phyloP scores from a whole-genome alignment of 768 basidiomycete genomes.

The Glaciozyma antarctica region DNA sequence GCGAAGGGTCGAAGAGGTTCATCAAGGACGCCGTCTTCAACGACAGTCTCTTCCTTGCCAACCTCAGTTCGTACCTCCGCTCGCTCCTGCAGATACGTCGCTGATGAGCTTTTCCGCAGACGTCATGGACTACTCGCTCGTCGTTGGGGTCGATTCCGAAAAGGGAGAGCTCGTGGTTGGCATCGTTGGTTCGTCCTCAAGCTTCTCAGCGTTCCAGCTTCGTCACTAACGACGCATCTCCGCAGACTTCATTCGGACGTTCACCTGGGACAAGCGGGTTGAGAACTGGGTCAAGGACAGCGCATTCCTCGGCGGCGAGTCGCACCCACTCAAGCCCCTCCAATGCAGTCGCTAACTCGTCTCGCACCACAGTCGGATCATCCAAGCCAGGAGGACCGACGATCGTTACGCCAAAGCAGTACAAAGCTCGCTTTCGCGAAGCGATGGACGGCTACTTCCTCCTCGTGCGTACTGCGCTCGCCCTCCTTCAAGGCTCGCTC shows the following conservation, averaged over 20 bases:
- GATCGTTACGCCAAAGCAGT: slow-evolving; percentile 91
- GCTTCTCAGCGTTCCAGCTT: slow-evolving; percentile 17
- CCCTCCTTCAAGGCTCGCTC: background rate
- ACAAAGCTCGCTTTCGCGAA: slow-evolving; percentile 46
- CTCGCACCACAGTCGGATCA: background rate
- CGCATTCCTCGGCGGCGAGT: slow-evolving; percentile 67
- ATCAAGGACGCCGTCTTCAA: slow-evolving; percentile 82
- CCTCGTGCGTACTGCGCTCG: slow-evolving; percentile 10
- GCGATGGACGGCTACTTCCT: slow-evolving; percentile 34
- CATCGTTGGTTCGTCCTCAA: slow-evolving; percentile 69
- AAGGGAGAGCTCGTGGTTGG: slow-evolving; percentile 89
- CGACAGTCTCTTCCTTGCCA: slow-evolving; percentile 88
- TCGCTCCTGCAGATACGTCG: background rate
- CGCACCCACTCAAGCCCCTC: slow-evolving; percentile 39
- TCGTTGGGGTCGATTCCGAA: slow-evolving; percentile 84
- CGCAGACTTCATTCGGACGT: slow-evolving; percentile 84
- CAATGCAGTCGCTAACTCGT: background rate
- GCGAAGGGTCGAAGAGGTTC: slow-evolving; percentile 93
- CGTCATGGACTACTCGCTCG: slow-evolving; percentile 75
- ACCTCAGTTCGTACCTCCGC: slow-evolving; percentile 50
- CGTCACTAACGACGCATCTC: background rate
- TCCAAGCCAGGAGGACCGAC: slow-evolving; percentile 66
- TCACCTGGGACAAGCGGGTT: slow-evolving; percentile 96
- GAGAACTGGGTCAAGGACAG: slow-evolving; percentile 98
- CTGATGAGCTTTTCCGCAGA: slow-evolving; percentile 12